Evolutionary conservation across 2,329 filamentous ascomycete species (phyloP), one percentile per base, ranked within the genome.

Genomic region (Phyllosticta paracitricarpa): DNA sequence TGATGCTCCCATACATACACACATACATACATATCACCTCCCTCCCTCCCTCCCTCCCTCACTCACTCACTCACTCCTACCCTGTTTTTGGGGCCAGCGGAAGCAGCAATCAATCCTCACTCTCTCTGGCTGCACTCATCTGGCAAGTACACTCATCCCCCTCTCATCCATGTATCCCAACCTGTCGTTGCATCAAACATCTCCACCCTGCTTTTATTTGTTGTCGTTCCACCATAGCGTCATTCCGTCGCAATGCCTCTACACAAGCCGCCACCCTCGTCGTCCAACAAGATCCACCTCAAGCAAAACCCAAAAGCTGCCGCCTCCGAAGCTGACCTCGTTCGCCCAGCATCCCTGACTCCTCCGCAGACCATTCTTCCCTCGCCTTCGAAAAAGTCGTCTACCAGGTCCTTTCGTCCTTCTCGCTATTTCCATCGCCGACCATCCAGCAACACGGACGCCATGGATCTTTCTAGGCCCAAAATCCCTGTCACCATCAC

Each of bases 401-500:
- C 60, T 1, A 58, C 58, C 51, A 58, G 26, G 19, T 56, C 58
- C n/a, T 56, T 58, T 26, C 60, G 60, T 25, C 56, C 60, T 19
- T 62, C 60, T 48, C 56, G 33, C 22, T 62, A 62, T 48, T 33
- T 61, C 17, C 51, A 19, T 19, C 28, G 56, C n/a, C n/a, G n/a
- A 19, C 5, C 6, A 12, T 40, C 51, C 6, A 9, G 33, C n/a
- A 33, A 14, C 54, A 22, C 54, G 8, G 55, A 54, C 19, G 56
- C 24, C 52, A 62, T 62, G 60, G 60, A 58, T 55, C 51, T 58
- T 35, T 62, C 60, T 25, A 30, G 60, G 25, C 60, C 56, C 24
- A 62, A 62, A 48, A 22, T 56, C 52, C 63, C 64, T 24, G 77
- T 84, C 28, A 83, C 78, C 51, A 81, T 92, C 68, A 82, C 79